Evolutionary conservation across 2,329 filamentous ascomycete genomes (phyloP), one percentile per base, ranked within the genome.

Genomic region (Botrytis fabae): DNA sequence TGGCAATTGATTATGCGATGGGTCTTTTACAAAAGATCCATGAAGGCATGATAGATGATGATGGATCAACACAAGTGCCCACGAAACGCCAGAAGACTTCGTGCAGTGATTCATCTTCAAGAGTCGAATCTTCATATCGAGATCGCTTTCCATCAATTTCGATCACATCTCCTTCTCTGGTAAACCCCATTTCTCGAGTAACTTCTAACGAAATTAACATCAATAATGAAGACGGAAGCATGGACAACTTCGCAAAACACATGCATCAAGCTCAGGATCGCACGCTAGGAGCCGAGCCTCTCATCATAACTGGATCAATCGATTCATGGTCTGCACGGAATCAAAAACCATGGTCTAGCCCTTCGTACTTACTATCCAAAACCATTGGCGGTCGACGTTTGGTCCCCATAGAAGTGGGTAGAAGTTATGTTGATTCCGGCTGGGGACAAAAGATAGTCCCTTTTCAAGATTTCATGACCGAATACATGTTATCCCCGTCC

Each of bases 401-500:
- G 0, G 93, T 98, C 0, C 95, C 95, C 0, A 88, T 98, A 4
- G 95, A 98, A 81, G 82, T 96, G 2, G 95, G 96, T 0, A 86
- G 92, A 64, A 96, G 92, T 79, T 99, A 98, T 80, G 95, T 94
- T 1, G 94, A 97, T 75, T 87, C 89, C 32, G 91, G 86, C 35
- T 98, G 95, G 95, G 90, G 91, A 0, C 95, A 98, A 81, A 88
- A 90, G 71, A 89, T 98, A 40, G 87, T 97, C 66, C 85, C 88
- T 0, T 97, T 98, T 78, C 83, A 84, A 8, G 84, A 91, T 0
- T 97, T 98, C 76, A 83, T 97, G 65, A 77, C 84, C 8, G 51
- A 79, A 22, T 80, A 80, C 42, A 77, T 81, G 59, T 70, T 77
- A 10, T 20, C 40, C 4, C 38, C 66, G 1, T 25, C 61, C 6